Evolutionary conservation across 495 filamentous ascomycete species (phyloP), one percentile per base, ranked within the genome.

Genomic region (Tuber melanosporum): DNA sequence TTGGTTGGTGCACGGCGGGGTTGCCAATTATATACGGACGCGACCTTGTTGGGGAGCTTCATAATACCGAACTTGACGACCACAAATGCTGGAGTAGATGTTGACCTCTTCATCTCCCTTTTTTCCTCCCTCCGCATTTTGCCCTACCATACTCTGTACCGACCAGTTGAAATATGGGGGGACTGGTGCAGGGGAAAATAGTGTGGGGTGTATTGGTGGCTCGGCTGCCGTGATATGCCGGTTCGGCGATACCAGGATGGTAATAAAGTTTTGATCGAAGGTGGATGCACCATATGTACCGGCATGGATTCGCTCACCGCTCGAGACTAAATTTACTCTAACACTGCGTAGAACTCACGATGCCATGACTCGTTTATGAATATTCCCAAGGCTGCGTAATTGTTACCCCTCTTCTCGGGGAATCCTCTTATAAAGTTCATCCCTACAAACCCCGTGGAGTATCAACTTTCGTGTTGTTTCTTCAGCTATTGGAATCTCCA

Each of bases 191-290:
- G 22, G n/a, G 57, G 57, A 36, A 36, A 19, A 19, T 36, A 36
- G 57, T 66, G 14, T 36, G 26, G 57, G 57, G 57, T 66, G 57
- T 26, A 66, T 66, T 66, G 57, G 57, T 66, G 57, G 57, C 57
- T 19, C 57, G 26, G 15, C 57, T 36, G 14, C 36, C 26, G 57
- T 36, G 57, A 41, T 41, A 41, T 41, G 39, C 39, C 39, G 39
- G 39, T 41, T 41, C 39, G 39, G 39, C 2, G 39, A 2, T 5
- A 41, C 39, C 4, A 41, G 39, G 39, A 41, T 41, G 4, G 2
- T 41, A 41, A 41, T 3, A 41, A 32, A 32, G 32, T 32, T 5
- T 2, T 41, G 39, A 41, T 41, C 39, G 39, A 41, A 41, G 32
- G 57, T 36, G 57, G 57, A 66, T 66, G 57, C 26, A 19, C 14